Conservation (phyloP, 139 green algal species). For the Auxenochlorella pyrenoidosa region DNA sequence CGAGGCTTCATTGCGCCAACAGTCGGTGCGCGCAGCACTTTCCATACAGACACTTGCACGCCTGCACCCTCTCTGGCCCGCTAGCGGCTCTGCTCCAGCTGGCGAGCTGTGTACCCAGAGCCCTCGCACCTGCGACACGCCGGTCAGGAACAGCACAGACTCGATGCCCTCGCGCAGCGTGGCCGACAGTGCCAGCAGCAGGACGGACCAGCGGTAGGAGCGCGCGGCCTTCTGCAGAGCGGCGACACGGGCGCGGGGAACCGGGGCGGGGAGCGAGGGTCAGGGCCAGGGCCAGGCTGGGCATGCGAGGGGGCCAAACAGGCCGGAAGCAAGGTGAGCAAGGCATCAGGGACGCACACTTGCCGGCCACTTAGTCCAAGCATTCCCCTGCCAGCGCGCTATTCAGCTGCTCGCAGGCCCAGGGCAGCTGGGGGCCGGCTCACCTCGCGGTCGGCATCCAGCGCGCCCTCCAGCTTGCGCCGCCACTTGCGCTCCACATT, state of each 20-base stretch:
- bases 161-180: slow-evolving; percentile 64
- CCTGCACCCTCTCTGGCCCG: too few species aligned
- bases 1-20: neutral
- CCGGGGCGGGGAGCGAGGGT: neutral
- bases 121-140: slow-evolving; percentile 34
- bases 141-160: slow-evolving; percentile 64
- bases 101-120: too few species aligned
- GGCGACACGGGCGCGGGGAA: neutral
- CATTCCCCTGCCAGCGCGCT: too few species aligned
- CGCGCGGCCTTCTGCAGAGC: neutral
- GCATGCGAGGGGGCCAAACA: too few species aligned
- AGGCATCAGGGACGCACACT: too few species aligned
- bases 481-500: slow-evolving; percentile 67
- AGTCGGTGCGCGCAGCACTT: neutral
- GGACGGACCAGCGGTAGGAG: slow-evolving; percentile 47
- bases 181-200: slow-evolving; percentile 55
- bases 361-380: too few species aligned
- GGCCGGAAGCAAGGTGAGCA: too few species aligned
- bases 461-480: slow-evolving; percentile 46
- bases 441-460: slow-evolving; percentile 13
- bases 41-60: neutral
- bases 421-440: neutral
- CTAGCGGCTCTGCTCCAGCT: neutral
- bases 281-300: neutral
- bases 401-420: too few species aligned